Base-by-base conservation (phyloP, 2,329 filamentous ascomycete genomes). In the Didymella glomerata region DNA sequence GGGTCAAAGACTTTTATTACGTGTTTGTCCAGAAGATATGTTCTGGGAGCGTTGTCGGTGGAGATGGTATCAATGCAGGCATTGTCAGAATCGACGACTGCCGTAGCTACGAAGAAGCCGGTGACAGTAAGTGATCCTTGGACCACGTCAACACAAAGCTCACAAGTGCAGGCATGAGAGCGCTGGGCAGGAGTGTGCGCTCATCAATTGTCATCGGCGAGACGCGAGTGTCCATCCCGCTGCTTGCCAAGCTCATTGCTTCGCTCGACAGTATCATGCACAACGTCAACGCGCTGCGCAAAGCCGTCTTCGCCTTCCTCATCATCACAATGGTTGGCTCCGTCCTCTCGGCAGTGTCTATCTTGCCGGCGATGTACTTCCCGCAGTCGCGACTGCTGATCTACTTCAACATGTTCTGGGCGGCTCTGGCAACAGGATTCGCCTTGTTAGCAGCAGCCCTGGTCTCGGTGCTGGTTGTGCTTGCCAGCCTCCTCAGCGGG, bases 351-450 rank as follows among this genome's bases (percentile, higher is more conserved):
- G 30, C 49, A 1, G 22, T 72, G 0, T 56, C 60, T 6, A 38
- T 62, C 0, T 11, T 70, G 11, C 65, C 62, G 2, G 67, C 66
- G 2, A 60, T 69, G n/a, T 57, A 67, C 36, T 70, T 69, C 18
- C 60, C 68, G 3, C 48, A 58, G 3, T 68, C 69, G 7, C 61
- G 60, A 6, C 49, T 72, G 10, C 64, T 72, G 8, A 41, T 72
- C 27, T 68, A 70, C 53, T 40, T 57, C 42, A 67, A 65, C 30
- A 46, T 70, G 2, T 51, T 63, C 27, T 67, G 60, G 46, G 25
- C 66, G 1, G n/a, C 18, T 1, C 56, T 71, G 1, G 65, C 63
- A 2, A 50, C 51, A 10, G 16, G 48, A 0, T 62, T 57, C 27
- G 45, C 54, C 3, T 61, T 68, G 4, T n/a, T 68, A n/a, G 61